Evolutionary conservation across 306 rosid genomes (phyloP), one percentile per base, ranked within the genome.

Genomic region (Rosa lucieae): DNA sequence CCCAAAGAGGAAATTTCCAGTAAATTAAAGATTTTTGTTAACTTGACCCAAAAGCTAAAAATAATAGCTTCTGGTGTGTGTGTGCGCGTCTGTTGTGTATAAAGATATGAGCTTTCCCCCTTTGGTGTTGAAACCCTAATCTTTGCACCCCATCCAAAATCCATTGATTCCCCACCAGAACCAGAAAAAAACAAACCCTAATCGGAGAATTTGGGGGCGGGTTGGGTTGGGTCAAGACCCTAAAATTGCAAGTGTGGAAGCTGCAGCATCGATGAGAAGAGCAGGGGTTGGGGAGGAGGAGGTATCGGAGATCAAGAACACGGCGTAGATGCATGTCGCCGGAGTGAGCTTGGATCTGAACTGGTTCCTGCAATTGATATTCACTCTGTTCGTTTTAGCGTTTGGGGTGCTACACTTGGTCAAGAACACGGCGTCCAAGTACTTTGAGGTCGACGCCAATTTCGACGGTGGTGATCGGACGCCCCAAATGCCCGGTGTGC

Each of bases 361-460:
- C 84, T 88, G 96, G 97, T 90, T 93, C 90, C 88, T 91, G 43
- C 90, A 91, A 59, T 72, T 90, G 21, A 75, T 96, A 42, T 49
- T 91, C 62, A 79, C 93, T 21, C 26, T 66, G 8, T 84, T 96
- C 11, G 32, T 93, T 0, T 35, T 89, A 0, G 88, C 85, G 21
- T 70, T 88, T 39, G 97, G 92, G 67, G 79, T 93, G 76, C 90
- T 85, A 42, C 78, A 85, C 72, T 77, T 91, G 75, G 88, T 91
- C 18, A 96, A 90, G 81, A 88, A 83, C 85, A 87, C 98, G 73
- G 98, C 99, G 55, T 89, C 97, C 48, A 96, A 82, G 81, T 96
- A 93, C 91, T 91, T 96, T 78, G 91, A 91, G 86, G 98, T 89
- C 70, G 90, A 86, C 91, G 94, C 96, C 76, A 91, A 81, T 86